Conservation (phyloP, 768 basidiomycete genomes). For the Hypsizygus marmoreus region DNA sequence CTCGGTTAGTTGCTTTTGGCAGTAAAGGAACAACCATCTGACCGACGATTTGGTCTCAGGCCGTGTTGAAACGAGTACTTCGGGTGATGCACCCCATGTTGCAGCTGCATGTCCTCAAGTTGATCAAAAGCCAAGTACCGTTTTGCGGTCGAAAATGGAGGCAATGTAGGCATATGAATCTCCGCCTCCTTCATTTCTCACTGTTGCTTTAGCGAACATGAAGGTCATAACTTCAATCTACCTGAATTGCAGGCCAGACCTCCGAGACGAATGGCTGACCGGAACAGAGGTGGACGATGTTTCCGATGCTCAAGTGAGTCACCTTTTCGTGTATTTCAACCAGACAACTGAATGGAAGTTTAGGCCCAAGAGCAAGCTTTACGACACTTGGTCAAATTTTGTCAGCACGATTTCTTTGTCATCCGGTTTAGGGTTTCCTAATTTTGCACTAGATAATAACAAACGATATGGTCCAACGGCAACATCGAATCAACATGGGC, state of each 20-base stretch:
- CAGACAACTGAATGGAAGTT: constrained; percentile 3
- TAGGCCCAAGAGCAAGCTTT: constrained; percentile 95
- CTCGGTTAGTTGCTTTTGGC: constrained; percentile 58
- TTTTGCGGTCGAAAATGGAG: constrained; percentile 98
- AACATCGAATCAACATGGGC: constrained; percentile 51
- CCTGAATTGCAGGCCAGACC: constrained; percentile 93
- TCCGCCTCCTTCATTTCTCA: constrained; percentile 5
- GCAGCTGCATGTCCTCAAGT: constrained; percentile 91
- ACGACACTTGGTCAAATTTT: constrained; percentile 92
- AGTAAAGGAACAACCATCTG: neutral
- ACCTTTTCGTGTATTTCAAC: constrained; percentile 6
- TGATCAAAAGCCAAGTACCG: constrained; percentile 99
- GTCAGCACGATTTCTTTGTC: constrained; percentile 45
- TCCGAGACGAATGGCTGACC: constrained; percentile 97
- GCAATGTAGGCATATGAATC: constrained; percentile 63
- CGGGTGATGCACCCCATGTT: constrained; percentile 93
- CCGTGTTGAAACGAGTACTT: constrained; percentile 92
- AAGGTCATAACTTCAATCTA: constrained; percentile 99
- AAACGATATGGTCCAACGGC: constrained; percentile 78
- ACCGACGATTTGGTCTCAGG: constrained; percentile 48
- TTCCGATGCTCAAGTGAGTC: constrained; percentile 81
- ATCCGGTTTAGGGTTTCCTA: constrained; percentile 13
- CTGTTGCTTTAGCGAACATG: constrained; percentile 80
- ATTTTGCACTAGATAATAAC: constrained; percentile 68
- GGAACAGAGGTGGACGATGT: constrained; percentile 91